Conservation (phyloP, 2,329 filamentous ascomycete genomes). For the Exophiala oligosperma region DNA sequence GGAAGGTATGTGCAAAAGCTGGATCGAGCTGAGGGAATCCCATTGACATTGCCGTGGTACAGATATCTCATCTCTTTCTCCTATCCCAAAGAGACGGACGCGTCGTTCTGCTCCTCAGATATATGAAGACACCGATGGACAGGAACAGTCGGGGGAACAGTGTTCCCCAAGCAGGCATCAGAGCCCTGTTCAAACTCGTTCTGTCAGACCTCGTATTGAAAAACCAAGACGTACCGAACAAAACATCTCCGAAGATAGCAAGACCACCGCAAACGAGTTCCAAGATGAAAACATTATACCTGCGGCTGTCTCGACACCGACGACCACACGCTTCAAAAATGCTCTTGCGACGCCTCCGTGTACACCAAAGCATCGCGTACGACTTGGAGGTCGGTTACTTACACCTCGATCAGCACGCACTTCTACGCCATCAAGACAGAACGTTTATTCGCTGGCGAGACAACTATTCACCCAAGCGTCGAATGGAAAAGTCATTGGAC, state of each 20-base stretch:
- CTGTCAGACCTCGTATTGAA: constrained; percentile 39
- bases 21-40: constrained; percentile 8
- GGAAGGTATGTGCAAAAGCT: constrained; percentile 39
- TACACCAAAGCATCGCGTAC: constrained; percentile 82
- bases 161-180: not conserved
- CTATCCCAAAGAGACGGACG: constrained; percentile 47
- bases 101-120: constrained; percentile 43
- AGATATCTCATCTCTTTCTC: constrained; percentile 23
- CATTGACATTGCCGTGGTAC: constrained; percentile 3
- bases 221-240: constrained; percentile 51
- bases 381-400: constrained; percentile 70
- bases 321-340: constrained; percentile 73
- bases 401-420: constrained; percentile 79
- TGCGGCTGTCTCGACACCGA: constrained; percentile 47
- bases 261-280: constrained; percentile 42
- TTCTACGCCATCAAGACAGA: constrained; percentile 68
- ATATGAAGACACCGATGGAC: constrained; percentile 35
- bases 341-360: constrained; percentile 69
- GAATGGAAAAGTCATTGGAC: constrained; percentile 73
- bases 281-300: constrained; percentile 47
- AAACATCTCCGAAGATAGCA: constrained; percentile 24
- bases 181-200: constrained; percentile 30
- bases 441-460: constrained; percentile 82
- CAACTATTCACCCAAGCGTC: constrained; percentile 83
- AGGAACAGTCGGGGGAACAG: constrained; percentile 11